Evolutionary conservation across 2,329 filamentous ascomycete species (phyloP).

Genomic region (Cladosporium cucumerinum): DNA sequence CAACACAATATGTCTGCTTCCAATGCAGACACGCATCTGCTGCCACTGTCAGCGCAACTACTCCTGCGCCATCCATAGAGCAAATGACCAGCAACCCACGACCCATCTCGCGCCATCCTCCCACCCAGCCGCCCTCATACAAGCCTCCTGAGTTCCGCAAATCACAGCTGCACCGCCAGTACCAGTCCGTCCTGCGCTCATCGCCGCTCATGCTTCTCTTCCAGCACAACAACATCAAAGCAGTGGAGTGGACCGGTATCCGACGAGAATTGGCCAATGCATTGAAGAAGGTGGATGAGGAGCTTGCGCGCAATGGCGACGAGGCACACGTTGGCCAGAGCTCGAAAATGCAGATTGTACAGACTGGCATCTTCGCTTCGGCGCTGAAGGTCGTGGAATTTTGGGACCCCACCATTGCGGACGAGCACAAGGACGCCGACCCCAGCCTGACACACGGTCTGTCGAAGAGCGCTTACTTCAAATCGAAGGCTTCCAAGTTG

Average conservation of each 20-base stretch:
- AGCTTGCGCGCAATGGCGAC: slow-evolving; percentile 57
- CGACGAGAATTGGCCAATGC: slow-evolving; percentile 64
- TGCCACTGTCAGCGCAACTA: slow-evolving; percentile 46
- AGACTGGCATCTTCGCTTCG: slow-evolving; percentile 83
- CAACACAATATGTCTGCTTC: slow-evolving; percentile 32
- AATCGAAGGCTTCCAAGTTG: slow-evolving; percentile 48
- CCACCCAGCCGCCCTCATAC: slow-evolving; percentile 81
- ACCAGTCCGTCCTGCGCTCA: slow-evolving; percentile 82
- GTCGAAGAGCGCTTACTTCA: slow-evolving; percentile 53
- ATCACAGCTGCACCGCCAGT: slow-evolving; percentile 80
- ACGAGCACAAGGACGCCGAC: slow-evolving; percentile 41
- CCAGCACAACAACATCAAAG: slow-evolving; percentile 73
- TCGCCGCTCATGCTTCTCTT: slow-evolving; percentile 84
- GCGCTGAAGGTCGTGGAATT: slow-evolving; percentile 85
- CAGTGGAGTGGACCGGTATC: slow-evolving; percentile 70
- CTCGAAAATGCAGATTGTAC: slow-evolving; percentile 73
- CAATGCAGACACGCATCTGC: slow-evolving; percentile 49
- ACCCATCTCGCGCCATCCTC: slow-evolving; percentile 51
- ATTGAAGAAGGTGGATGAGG: slow-evolving; percentile 63
- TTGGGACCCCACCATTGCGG: slow-evolving; percentile 47
- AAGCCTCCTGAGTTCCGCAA: slow-evolving; percentile 84
- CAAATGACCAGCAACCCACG: slow-evolving; percentile 45
- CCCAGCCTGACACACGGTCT: slow-evolving; percentile 54
- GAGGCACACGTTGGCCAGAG: slow-evolving; percentile 44
- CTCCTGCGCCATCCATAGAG: slow-evolving; percentile 52